Evolutionary conservation across 2,329 filamentous ascomycete species (phyloP).

Genomic region (Hypomyces perniciosus): DNA sequence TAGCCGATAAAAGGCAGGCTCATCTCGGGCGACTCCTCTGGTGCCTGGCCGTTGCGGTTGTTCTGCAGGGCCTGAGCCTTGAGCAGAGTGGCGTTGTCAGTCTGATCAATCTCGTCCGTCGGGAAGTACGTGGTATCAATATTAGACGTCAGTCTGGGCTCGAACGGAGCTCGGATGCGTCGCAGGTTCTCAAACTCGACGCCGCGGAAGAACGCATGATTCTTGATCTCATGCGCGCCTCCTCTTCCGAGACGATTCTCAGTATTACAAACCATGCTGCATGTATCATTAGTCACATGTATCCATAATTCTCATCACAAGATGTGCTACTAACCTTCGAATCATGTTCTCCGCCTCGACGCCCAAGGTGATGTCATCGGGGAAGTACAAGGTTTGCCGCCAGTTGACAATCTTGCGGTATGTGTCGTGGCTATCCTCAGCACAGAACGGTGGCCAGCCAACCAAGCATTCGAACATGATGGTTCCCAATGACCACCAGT

Average conservation of each 20-base stretch:
- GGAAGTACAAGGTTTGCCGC: conserved; percentile 93
- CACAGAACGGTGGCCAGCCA: conserved; percentile 98
- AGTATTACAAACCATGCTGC: conserved; percentile 85
- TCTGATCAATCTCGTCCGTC: conserved; percentile 96
- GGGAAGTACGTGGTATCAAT: conserved; percentile 98
- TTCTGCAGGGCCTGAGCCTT: conserved; percentile 74
- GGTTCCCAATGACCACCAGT: conserved; percentile 98
- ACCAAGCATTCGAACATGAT: conserved; percentile 99
- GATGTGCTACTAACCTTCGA: conserved; percentile 58
- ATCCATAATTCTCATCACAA: background rate
- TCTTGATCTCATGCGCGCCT: conserved; percentile 87
- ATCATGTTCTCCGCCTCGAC: conserved; percentile 88
- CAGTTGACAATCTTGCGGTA: conserved; percentile 99
- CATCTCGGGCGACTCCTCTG: conserved; percentile 85
- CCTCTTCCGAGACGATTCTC: conserved; percentile 85
- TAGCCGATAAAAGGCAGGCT: conserved; percentile 68
- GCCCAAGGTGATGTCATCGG: conserved; percentile 85
- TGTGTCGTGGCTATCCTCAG: conserved; percentile 93
- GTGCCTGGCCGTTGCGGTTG: conserved; percentile 39
- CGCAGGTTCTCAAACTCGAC: conserved; percentile 92
- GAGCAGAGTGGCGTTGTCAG: conserved; percentile 81
- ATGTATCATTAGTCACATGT: background rate
- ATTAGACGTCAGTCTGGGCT: conserved; percentile 86
- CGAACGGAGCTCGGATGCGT: conserved; percentile 89
- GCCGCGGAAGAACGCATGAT: conserved; percentile 91